Evolutionary conservation across 176 grass and related monocot genomes (phyloP), one percentile per base, ranked within the genome.

Genomic region (Bonia amplexicaulis): DNA sequence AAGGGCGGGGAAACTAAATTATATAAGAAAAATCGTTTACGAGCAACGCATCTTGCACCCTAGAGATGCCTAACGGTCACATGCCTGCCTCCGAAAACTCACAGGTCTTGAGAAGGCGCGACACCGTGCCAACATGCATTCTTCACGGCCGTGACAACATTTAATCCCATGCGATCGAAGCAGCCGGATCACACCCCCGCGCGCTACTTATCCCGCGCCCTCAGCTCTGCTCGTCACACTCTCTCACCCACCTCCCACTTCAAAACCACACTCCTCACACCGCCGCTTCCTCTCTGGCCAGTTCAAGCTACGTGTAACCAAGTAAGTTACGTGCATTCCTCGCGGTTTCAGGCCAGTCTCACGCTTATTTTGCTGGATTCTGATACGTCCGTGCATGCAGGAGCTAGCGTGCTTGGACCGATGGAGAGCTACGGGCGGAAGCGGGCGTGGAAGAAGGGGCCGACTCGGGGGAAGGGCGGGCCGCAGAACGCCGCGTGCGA

Each of bases 371-470:
- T 2, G 13, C 25, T 62, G 25, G 60, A 6, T 27, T 67, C 65
- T 67, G 64, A 66, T 66, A 39, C 31, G 31, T 19, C 1, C 31
- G 31, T 35, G 77, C 69, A 9, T 73, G 80, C 57, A 74, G 69
- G 69, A 22, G 58, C 12, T 13, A 63, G 58, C 58, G 20, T 25
- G 57, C 57, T 40, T 10, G 29, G 15, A 27, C 15, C 72, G n/a
- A 95, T 92, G 90, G 90, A 92, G 79, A 87, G 84, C 83, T 79
- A 85, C 76, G 87, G 84, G 14, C 65, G 93, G 70, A 94, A 92
- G 85, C 88, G 96, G 52, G 81, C 88, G 39, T 99, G 96, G 96
- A 99, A 99, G 93, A 99, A 99, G 80, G 96, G 96, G 1, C 96
- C 96, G 22, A 92, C 93, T 22, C 26, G 96, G 7, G 91, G 94